phyloP scores from a whole-genome alignment of 345 rosid species.

The Triadica sebifera region DNA sequence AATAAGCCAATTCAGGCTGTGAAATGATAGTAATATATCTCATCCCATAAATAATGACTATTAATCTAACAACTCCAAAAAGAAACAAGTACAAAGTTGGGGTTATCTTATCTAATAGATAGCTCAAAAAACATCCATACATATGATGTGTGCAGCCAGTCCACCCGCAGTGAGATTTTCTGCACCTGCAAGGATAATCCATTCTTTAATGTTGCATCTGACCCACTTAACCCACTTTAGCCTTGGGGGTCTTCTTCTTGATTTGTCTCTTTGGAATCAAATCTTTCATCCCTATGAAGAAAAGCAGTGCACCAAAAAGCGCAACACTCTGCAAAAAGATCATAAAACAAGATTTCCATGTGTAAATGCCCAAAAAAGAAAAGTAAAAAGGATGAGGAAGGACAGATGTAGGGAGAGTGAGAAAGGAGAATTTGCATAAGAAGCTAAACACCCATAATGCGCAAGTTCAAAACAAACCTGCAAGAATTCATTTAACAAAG shows the following conservation, averaged over 20 bases:
- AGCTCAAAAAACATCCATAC: slow-evolving; percentile 6
- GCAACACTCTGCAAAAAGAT: slow-evolving; percentile 59
- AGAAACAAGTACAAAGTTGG: background rate
- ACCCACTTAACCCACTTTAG: slow-evolving; percentile 15
- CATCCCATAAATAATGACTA: background rate
- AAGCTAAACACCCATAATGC: background rate
- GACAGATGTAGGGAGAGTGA: slow-evolving; percentile 17
- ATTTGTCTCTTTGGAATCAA: slow-evolving; percentile 52
- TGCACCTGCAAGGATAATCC: slow-evolving; percentile 2
- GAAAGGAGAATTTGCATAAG: background rate
- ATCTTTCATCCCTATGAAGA: slow-evolving; percentile 86
- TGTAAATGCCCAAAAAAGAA: background rate
- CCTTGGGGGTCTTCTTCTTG: slow-evolving; percentile 52
- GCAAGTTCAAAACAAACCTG: slow-evolving; percentile 43
- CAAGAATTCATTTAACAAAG: slow-evolving; percentile 57
- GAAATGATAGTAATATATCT: background rate
- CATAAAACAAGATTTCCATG: background rate
- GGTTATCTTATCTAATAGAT: slow-evolving; percentile 4
- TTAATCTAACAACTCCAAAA: background rate
- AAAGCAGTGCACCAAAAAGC: slow-evolving; percentile 80
- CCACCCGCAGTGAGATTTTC: background rate
- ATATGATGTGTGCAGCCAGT: slow-evolving; percentile 6
- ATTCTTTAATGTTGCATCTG: background rate
- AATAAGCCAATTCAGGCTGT: slow-evolving; percentile 4
- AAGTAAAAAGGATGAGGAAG: background rate